Evolutionary conservation across 2,329 filamentous ascomycete genomes (phyloP), one percentile per base, ranked within the genome.

Genomic region (Neonectria coccinea): DNA sequence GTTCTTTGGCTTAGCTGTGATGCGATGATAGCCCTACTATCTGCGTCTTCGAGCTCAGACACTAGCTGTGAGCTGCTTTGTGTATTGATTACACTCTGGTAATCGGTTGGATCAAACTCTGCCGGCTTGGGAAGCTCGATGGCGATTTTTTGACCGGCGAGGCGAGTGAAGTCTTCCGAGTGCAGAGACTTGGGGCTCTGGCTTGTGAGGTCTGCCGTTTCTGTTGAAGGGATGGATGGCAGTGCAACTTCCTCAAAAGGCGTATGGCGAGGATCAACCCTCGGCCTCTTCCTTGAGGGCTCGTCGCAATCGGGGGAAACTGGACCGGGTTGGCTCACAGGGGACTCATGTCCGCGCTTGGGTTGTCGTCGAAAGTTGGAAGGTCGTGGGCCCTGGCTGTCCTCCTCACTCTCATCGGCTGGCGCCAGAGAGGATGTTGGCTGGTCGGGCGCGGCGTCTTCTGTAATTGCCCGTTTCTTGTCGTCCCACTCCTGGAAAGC

Each of bases 51-150:
- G 22, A 78, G 77, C 48, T 79, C 75, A 5, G 76, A 75, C 9
- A 82, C 22, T 14, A 22, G 65, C 57, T 73, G 67, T 10, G 67
- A 73, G 33, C 74, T 77, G 27, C 66, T 68, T 48, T 78, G 75
- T 2, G 76, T 74, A 41, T 73, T 70, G 25, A 69, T 62, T 22
- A 79, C 67, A 54, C 78, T 80, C 11, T 75, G 67, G 55, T 78
- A 82, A 18, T 80, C 79, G 5, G 75, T 63, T 4, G 72, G 63
- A 48, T 82, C 76, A 51, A 81, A 73, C n/a, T 73, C 66, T 14
- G 73, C 39, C 5, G 71, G 64, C 44, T 77, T 78, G 6, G 65
- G 48, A 6, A 82, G 68, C 51, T 75, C 73, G 48, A 82, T 67
- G 18, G 72, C 63, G 20, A 80, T 42, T 4, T 56, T 67, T 45